phyloP scores from a whole-genome alignment of 1,139 yeast genomes.

The Kodamaea sp. region DNA sequence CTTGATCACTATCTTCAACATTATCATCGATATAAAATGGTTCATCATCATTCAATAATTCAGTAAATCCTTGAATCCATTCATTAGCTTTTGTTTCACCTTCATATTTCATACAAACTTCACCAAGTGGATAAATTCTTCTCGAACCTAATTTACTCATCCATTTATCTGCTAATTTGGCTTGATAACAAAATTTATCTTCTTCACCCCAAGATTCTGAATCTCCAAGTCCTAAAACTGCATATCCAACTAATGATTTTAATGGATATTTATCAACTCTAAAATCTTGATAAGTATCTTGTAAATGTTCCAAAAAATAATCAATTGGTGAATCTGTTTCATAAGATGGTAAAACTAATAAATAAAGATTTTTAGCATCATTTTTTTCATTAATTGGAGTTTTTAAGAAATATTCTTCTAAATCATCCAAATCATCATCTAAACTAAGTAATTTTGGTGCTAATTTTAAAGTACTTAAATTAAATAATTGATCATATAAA shows the following conservation, averaged over 20 bases:
- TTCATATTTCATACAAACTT: conserved; percentile 72
- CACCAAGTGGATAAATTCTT: conserved; percentile 81
- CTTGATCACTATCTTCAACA: conserved; percentile 38
- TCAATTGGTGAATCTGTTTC: conserved; percentile 93
- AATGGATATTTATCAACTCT: conserved; percentile 81
- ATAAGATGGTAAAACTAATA: conserved; percentile 82
- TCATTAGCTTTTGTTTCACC: conserved; percentile 59
- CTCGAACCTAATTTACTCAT: conserved; percentile 81
- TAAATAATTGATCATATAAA: conserved; percentile 34
- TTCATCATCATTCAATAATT: conserved; percentile 62
- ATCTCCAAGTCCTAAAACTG: conserved; percentile 88
- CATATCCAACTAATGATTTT: conserved; percentile 63
- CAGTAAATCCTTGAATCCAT: conserved; percentile 63
- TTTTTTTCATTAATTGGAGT: conserved; percentile 45
- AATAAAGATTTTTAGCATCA: conserved; percentile 48
- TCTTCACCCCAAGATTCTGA: conserved; percentile 75
- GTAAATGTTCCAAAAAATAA: conserved; percentile 74
- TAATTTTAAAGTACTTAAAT: conserved; percentile 28
- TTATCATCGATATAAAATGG: conserved; percentile 50
- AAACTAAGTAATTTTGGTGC: conserved; percentile 61
- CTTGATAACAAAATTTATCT: conserved; percentile 78
- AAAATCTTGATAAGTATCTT: conserved; percentile 81
- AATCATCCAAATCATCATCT: conserved; percentile 78
- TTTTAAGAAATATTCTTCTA: conserved; percentile 75
- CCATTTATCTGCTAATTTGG: conserved; percentile 69